Evolutionary conservation across 2,329 filamentous ascomycete genomes (phyloP).

Genomic region (Botrytis cinerea): DNA sequence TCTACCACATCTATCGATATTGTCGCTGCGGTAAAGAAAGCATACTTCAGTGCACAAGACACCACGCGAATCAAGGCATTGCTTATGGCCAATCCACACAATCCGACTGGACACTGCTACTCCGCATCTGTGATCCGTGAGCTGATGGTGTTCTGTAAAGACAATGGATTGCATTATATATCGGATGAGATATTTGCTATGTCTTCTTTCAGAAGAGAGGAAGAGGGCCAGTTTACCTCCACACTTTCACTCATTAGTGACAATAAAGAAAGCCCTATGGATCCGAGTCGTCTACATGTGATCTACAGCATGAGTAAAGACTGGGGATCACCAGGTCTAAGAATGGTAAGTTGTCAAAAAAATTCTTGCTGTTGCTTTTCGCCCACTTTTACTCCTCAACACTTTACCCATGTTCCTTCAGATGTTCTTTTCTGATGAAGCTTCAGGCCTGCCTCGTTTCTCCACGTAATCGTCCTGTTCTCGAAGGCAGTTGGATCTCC

Average conservation of each 20-base stretch:
- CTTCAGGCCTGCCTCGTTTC: not conserved
- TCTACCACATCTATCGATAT: not conserved
- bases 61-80: not conserved
- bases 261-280: not conserved
- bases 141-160: constrained; percentile 15
- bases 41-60: not conserved
- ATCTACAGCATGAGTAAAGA: constrained; percentile 20
- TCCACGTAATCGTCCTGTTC: not conserved
- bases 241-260: not conserved
- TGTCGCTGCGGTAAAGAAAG: not conserved
- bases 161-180: constrained; percentile 21
- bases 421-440: no score
- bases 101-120: constrained; percentile 18
- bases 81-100: constrained; percentile 21
- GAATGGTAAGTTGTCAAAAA: constrained; percentile 1
- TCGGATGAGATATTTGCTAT: constrained; percentile 18
- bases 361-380: no score
- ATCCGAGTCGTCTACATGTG: constrained; percentile 9
- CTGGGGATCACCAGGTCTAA: not conserved
- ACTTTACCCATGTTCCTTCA: no score
- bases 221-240: not conserved
- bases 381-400: no score
- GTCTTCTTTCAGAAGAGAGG: not conserved
- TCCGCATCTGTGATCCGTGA: not conserved
- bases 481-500: not conserved